phyloP scores from a whole-genome alignment of 495 filamentous ascomycete genomes.

The Hypoxylon intermedium region DNA sequence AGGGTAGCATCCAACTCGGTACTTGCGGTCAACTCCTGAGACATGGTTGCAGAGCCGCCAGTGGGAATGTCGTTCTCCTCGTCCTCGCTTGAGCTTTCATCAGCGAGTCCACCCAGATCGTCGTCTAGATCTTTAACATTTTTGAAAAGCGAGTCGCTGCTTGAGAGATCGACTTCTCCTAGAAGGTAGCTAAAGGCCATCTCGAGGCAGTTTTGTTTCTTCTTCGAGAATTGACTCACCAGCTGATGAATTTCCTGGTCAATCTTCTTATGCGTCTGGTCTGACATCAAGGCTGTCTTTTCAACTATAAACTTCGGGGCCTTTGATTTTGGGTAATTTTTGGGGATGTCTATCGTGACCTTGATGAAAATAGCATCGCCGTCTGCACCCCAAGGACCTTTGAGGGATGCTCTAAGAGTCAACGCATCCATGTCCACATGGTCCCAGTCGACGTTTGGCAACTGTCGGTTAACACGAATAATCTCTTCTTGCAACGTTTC shows the following conservation, averaged over 20 bases:
- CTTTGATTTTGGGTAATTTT: conserved; percentile 73
- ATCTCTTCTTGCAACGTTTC: conserved; percentile 90
- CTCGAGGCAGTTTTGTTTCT: conserved; percentile 80
- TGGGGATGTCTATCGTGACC: conserved; percentile 79
- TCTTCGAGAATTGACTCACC: conserved; percentile 68
- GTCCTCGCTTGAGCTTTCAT: conserved; percentile 84
- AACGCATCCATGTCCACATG: conserved; percentile 81
- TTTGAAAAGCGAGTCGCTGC: conserved; percentile 72
- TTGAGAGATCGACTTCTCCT: conserved; percentile 79
- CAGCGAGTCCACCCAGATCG: conserved; percentile 62
- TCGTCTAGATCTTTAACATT: conserved; percentile 70
- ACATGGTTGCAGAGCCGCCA: conserved; percentile 61
- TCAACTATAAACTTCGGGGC: conserved; percentile 74
- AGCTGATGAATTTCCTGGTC: conserved; percentile 74
- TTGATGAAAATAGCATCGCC: conserved; percentile 76
- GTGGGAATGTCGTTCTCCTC: conserved; percentile 70
- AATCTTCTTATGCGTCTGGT: conserved; percentile 69
- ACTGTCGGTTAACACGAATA: conserved; percentile 78
- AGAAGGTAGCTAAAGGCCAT: conserved; percentile 82
- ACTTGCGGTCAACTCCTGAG: conserved; percentile 60
- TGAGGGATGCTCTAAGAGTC: conserved; percentile 75
- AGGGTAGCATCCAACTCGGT: conserved; percentile 59
- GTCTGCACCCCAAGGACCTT: conserved; percentile 85
- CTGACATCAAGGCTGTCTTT: conserved; percentile 78
- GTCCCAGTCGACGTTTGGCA: conserved; percentile 85